phyloP scores from a whole-genome alignment of 768 basidiomycete genomes.

The Hysterangium stoloniferum region DNA sequence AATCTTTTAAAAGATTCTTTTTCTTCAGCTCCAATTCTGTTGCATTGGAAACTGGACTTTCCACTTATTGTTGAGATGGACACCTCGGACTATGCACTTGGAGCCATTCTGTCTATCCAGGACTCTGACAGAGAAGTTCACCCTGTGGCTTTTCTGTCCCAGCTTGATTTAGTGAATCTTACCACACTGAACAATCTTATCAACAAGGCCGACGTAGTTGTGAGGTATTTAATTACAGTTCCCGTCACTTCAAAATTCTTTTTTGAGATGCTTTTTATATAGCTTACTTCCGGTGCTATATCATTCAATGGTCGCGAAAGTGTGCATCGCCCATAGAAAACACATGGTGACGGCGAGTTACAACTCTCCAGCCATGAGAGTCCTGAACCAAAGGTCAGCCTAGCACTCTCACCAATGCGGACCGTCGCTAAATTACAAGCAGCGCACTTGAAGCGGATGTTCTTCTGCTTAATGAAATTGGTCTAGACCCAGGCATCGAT shows the following conservation, averaged over 20 bases:
- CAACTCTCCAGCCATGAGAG: constrained; percentile 68
- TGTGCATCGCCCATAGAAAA: constrained; percentile 60
- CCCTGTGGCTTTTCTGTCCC: no score
- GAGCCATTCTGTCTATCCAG: no score
- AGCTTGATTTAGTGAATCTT: constrained; percentile 51
- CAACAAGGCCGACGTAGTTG: constrained; percentile 64
- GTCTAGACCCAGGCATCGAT: constrained; percentile 84
- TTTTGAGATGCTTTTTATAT: no score
- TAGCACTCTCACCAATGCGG: not conserved
- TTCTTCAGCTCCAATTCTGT: no score
- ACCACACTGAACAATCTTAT: constrained; percentile 44
- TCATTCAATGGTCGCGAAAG: constrained; percentile 62
- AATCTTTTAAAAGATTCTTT: no score
- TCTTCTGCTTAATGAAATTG: constrained; percentile 82
- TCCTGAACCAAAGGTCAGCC: constrained; percentile 47
- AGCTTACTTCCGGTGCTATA: constrained; percentile 77
- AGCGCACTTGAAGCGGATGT: constrained; percentile 60
- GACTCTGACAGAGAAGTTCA: no score
- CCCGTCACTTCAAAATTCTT: not conserved
- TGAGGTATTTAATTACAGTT: constrained; percentile 23
- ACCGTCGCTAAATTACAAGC: not conserved
- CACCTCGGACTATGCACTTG: no score
- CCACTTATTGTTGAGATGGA: no score
- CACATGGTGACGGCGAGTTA: constrained; percentile 92
- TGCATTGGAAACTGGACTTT: no score